Conservation (phyloP, 2,329 filamentous ascomycete genomes). For the Colletotrichum brevisporum region DNA sequence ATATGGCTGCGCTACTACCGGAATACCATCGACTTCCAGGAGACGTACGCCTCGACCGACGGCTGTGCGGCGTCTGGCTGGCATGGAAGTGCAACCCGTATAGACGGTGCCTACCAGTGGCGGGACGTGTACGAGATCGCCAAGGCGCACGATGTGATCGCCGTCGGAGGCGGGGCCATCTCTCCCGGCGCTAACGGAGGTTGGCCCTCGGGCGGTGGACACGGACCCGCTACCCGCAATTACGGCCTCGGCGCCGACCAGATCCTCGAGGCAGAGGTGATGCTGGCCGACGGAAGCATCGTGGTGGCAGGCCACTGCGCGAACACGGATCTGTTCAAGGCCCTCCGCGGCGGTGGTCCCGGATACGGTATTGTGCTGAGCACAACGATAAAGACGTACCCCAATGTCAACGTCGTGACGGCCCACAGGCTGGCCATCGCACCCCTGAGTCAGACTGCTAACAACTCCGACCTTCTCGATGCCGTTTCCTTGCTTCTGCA, state of each 20-base stretch:
- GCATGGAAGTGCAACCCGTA: constrained; percentile 51
- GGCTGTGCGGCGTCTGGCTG: constrained; percentile 44
- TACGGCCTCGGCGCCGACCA: constrained; percentile 61
- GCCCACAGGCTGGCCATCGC: constrained; percentile 7
- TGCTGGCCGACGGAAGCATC: constrained; percentile 53
- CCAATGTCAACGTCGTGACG: constrained; percentile 50
- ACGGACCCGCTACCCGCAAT: constrained; percentile 53
- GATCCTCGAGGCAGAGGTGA: constrained; percentile 57
- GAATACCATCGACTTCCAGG: too few species aligned
- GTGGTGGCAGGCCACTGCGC: constrained; percentile 52
- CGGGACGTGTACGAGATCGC: constrained; percentile 51
- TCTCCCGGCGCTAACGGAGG: constrained; percentile 51
- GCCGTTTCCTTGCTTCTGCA: constrained; percentile 48
- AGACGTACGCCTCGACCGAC: too few species aligned
- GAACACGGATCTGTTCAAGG: constrained; percentile 54
- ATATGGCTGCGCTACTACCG: too few species aligned
- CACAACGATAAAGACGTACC: constrained; percentile 66
- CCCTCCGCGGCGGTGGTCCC: constrained; percentile 55
- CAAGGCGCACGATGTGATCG: constrained; percentile 48
- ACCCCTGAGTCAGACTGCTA: constrained; percentile 21
- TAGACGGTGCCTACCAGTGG: constrained; percentile 53
- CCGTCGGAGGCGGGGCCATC: constrained; percentile 50
- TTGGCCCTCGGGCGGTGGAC: constrained; percentile 58
- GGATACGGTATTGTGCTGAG: constrained; percentile 68
- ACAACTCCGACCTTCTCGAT: constrained; percentile 46